Evolutionary conservation across 2,329 filamentous ascomycete species (phyloP).

Genomic region (Microascus cirrosus): DNA sequence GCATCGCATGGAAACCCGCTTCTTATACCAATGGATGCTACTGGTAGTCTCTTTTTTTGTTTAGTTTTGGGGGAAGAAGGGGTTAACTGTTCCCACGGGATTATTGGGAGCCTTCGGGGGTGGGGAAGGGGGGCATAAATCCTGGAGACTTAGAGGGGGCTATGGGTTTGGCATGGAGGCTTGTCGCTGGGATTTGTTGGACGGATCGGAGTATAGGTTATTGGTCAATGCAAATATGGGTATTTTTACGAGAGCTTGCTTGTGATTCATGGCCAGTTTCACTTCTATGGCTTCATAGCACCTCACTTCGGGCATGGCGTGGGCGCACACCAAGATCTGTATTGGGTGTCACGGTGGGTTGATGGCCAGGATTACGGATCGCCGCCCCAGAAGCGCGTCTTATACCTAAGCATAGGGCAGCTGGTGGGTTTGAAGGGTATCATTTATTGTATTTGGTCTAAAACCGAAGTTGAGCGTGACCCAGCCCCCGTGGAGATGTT

Average conservation of each 20-base stretch:
- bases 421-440: neutral
- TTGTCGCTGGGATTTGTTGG: neutral
- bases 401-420: neutral
- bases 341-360: neutral
- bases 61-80: neutral
- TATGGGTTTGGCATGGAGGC: neutral
- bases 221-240: neutral
- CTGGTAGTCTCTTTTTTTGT: neutral
- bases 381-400: neutral
- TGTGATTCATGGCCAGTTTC: neutral
- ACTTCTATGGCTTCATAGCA: neutral
- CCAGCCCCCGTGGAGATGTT: neutral
- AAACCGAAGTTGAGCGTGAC: neutral
- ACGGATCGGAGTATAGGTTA: slow-evolving; percentile 21
- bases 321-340: too few relatives aligned
- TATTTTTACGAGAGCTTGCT: neutral
- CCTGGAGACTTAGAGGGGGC: neutral
- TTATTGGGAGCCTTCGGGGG: neutral
- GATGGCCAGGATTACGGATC: neutral
- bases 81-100: neutral
- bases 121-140: neutral
- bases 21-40: neutral
- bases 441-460: neutral
- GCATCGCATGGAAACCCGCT: too few relatives aligned
- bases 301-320: neutral